Percentiles rank a stretch among this genome's conserved stretches.
phyloP scores from a whole-genome alignment of 2,329 filamentous ascomycete genomes.

The Zarea fungicola region DNA sequence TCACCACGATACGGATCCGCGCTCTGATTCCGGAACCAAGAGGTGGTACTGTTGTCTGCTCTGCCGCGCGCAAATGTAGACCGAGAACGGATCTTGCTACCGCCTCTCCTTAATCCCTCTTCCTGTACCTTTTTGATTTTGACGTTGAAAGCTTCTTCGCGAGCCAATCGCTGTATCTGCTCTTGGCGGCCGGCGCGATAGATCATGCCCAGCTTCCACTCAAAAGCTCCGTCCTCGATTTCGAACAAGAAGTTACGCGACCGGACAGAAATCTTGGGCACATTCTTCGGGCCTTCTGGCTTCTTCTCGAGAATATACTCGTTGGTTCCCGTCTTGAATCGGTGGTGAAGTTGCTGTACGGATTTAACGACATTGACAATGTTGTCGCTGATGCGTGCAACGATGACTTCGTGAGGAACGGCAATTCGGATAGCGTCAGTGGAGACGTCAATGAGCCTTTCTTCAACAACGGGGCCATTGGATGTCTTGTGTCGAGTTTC shows the following conservation, averaged over 20 bases:
- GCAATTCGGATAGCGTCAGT: slow-evolving; percentile 82
- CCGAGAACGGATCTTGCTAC: slow-evolving; percentile 48
- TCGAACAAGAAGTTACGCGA: slow-evolving; percentile 83
- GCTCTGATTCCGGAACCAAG: slow-evolving; percentile 50
- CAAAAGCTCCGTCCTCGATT: slow-evolving; percentile 91
- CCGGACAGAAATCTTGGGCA: slow-evolving; percentile 80
- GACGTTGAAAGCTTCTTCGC: slow-evolving; percentile 82
- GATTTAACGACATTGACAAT: slow-evolving; percentile 83
- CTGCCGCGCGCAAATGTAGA: slow-evolving; percentile 42
- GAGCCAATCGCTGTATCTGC: slow-evolving; percentile 81
- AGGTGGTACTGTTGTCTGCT: slow-evolving; percentile 22
- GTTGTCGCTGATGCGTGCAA: slow-evolving; percentile 92
- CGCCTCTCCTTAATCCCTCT: slow-evolving; percentile 54
- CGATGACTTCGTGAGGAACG: slow-evolving; percentile 84
- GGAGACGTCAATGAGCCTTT: slow-evolving; percentile 77
- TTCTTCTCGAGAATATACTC: slow-evolving; percentile 84
- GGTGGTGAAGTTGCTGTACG: slow-evolving; percentile 83
- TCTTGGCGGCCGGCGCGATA: slow-evolving; percentile 85
- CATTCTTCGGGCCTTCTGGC: slow-evolving; percentile 77
- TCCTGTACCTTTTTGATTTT: slow-evolving; percentile 83
- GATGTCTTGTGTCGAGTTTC: slow-evolving; percentile 66
- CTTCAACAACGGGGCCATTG: slow-evolving; percentile 54
- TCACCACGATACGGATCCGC: slow-evolving; percentile 38
- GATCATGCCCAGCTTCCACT: slow-evolving; percentile 94
- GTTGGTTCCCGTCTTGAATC: slow-evolving; percentile 80